Percentiles rank a stretch among this genome's conserved stretches.
phyloP scores from a whole-genome alignment of 2,329 filamentous ascomycete genomes.

The Mycosphaerelloides madeirae region DNA sequence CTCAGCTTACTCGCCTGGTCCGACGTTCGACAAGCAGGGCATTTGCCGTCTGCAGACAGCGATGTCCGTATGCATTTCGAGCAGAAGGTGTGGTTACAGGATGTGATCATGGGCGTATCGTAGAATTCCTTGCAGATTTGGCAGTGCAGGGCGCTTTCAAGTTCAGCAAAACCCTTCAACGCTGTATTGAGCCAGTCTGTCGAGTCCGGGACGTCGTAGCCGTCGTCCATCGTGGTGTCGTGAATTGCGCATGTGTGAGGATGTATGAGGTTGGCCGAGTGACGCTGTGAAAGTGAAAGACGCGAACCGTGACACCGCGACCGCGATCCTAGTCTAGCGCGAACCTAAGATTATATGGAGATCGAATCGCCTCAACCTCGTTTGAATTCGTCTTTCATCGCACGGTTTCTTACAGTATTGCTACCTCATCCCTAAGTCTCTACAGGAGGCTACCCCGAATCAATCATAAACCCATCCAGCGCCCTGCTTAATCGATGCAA shows the following conservation, averaged over 20 bases:
- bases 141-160: conserved; percentile 85
- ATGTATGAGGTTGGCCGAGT: no score
- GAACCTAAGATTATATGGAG: no score
- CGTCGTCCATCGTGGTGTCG: conserved; percentile 12
- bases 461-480: not conserved
- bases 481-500: conserved; percentile 1
- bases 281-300: no score
- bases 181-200: conserved; percentile 77
- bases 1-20: conserved; percentile 83
- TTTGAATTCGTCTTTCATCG: no score
- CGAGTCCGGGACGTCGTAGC: conserved; percentile 60
- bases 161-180: conserved; percentile 58
- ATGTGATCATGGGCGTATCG: conserved; percentile 88
- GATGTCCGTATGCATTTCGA: conserved; percentile 89
- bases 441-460: no score
- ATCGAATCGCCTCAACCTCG: no score
- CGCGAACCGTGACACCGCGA: no score
- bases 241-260: no score
- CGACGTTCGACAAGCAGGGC: conserved; percentile 71
- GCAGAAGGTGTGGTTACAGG: conserved; percentile 94
- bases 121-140: conserved; percentile 99
- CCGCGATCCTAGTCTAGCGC: no score
- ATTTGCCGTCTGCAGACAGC: conserved; percentile 76
- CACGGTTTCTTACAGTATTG: no score
- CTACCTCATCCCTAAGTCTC: no score